Evolutionary conservation across 768 basidiomycete species (phyloP).

Genomic region (Pisolithus sp.): DNA sequence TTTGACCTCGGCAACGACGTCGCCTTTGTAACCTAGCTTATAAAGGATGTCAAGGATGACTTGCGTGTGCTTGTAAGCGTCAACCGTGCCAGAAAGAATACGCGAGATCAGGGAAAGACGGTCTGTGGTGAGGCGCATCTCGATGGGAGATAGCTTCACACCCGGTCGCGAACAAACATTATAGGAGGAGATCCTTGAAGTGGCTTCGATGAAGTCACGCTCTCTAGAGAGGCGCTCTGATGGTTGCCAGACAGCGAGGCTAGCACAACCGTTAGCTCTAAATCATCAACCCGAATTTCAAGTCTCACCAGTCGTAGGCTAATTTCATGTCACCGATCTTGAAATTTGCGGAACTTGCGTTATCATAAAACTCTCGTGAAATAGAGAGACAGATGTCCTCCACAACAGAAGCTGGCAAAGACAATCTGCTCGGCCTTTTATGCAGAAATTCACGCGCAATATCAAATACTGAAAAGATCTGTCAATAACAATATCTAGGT

Average conservation of each 20-base stretch:
- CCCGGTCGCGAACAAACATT: conserved; percentile 72
- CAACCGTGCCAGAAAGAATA: conserved; percentile 76
- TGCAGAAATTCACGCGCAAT: conserved; percentile 61
- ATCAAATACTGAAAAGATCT: conserved; percentile 45
- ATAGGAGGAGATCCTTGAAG: conserved; percentile 91
- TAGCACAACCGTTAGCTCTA: conserved; percentile 25
- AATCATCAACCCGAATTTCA: conserved; percentile 5
- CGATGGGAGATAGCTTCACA: conserved; percentile 79
- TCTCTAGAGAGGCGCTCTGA: conserved; percentile 62
- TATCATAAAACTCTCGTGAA: conserved; percentile 91
- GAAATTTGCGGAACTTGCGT: conserved; percentile 87
- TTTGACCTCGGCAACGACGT: conserved; percentile 73
- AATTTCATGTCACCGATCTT: conserved; percentile 93
- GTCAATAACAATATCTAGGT: conserved; percentile 5
- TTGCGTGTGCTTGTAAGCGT: conserved; percentile 88
- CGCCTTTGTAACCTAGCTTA: conserved; percentile 76
- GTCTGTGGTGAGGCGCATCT: conserved; percentile 88
- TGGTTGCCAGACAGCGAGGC: conserved; percentile 66
- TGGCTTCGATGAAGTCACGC: conserved; percentile 95
- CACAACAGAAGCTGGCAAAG: conserved; percentile 42
- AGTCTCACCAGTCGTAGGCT: conserved; percentile 84
- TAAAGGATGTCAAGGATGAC: conserved; percentile 85
- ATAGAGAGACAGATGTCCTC: conserved; percentile 78
- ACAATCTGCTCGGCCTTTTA: conserved; percentile 38
- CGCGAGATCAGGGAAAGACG: conserved; percentile 81